A percentile compares a stretch with the other conserved stretches of the same genome.
Evolutionary conservation across 176 grass and related monocot genomes (phyloP).

Genomic region (Triticum turgidum): DNA sequence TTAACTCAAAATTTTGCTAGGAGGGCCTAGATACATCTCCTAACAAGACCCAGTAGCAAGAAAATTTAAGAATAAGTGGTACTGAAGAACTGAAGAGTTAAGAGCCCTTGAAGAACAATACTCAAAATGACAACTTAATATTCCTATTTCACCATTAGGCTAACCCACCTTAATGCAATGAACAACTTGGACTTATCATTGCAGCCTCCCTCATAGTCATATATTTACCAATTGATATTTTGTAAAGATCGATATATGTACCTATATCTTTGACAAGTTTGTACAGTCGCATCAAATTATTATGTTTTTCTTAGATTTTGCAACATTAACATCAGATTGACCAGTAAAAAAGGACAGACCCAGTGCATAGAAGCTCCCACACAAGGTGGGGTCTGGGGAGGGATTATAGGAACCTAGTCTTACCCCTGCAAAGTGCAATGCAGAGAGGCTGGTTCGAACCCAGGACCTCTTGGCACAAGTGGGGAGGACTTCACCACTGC

Average conservation of each 20-base stretch:
- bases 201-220: background rate
- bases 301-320: background rate
- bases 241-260: background rate
- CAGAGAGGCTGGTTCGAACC: too few species aligned
- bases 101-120: constrained; percentile 11
- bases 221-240: constrained; percentile 16
- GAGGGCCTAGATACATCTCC: constrained; percentile 20
- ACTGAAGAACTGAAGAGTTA: background rate
- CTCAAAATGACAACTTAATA: background rate
- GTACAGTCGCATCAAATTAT: background rate
- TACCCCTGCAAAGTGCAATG: too few species aligned
- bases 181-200: background rate
- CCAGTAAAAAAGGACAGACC: background rate
- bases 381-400: too few species aligned
- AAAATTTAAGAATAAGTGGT: background rate
- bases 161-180: background rate
- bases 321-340: background rate
- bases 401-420: too few species aligned
- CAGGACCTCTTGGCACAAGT: too few species aligned
- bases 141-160: background rate
- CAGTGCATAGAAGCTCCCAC: too few species aligned
- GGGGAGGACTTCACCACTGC: too few species aligned
- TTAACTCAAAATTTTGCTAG: constrained; percentile 5
- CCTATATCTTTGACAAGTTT: background rate
- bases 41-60: constrained; percentile 21